A percentile compares a stretch with the other conserved stretches of the same genome.
phyloP scores from a whole-genome alignment of 2,329 filamentous ascomycete species.

The Aspergillus sp. region DNA sequence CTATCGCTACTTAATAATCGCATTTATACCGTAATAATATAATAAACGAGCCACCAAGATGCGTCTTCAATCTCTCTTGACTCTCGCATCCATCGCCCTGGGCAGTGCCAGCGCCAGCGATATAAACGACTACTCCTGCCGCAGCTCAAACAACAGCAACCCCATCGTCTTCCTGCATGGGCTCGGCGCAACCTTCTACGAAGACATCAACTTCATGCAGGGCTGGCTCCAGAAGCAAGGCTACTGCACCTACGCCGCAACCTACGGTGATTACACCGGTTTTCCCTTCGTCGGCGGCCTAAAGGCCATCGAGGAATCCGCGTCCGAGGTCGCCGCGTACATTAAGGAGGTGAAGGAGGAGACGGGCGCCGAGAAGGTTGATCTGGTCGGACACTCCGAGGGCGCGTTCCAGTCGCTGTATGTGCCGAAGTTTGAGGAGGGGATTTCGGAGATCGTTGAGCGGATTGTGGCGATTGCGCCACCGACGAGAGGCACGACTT shows the following conservation, averaged over 20 bases:
- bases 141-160: conserved; percentile 27
- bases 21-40: background rate
- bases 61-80: conserved; percentile 11
- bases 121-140: conserved; percentile 39
- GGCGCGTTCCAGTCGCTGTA: conserved; percentile 44
- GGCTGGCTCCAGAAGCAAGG: conserved; percentile 37
- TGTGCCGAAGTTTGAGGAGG: conserved; percentile 39
- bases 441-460: conserved; percentile 28
- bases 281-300: conserved; percentile 43
- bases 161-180: conserved; percentile 39
- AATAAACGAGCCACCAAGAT: conserved; percentile 7
- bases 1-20: background rate
- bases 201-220: conserved; percentile 38
- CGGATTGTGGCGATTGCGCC: conserved; percentile 39
- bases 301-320: conserved; percentile 38
- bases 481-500: conserved; percentile 35
- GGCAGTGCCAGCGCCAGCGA: conserved; percentile 18
- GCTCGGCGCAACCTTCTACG: conserved; percentile 39
- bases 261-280: conserved; percentile 41
- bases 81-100: background rate
- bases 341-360: conserved; percentile 36
- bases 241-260: conserved; percentile 45
- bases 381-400: conserved; percentile 47
- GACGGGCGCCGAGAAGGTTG: conserved; percentile 40
- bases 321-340: conserved; percentile 41